These are phyloP conservation scores for Lactarius hatsudake DNA, from an alignment of 768 basidiomycete genomes.

Conservation along the genomic window DNA sequence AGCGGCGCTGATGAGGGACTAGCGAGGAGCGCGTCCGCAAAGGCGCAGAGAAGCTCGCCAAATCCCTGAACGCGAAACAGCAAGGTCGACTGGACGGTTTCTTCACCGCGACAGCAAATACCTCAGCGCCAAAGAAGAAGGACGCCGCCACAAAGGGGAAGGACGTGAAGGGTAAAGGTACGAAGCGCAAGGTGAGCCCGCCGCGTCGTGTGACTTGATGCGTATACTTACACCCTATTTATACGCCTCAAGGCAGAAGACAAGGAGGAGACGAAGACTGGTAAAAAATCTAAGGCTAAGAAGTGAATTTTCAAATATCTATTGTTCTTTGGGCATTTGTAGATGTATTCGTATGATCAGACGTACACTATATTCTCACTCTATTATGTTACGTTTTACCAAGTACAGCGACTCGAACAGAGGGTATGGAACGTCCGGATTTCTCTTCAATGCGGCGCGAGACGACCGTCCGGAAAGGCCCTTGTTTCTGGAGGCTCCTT, in stretches of 20 bases:
- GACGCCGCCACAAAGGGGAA: constrained; percentile 40
- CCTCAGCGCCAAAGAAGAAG: constrained; percentile 50
- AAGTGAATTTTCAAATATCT: constrained; percentile 31
- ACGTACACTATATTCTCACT: neutral
- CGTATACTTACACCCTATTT: neutral
- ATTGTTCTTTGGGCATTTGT: neutral
- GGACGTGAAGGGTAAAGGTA: constrained; percentile 35
- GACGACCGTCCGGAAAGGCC: too few relatives aligned
- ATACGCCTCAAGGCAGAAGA: constrained; percentile 34
- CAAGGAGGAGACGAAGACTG: constrained; percentile 33
- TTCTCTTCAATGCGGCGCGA: too few relatives aligned
- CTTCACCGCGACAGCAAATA: constrained; percentile 71
- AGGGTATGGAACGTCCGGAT: too few relatives aligned
- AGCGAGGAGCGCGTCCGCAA: constrained; percentile 97
- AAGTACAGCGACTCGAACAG: neutral
- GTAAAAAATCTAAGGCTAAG: constrained; percentile 45
- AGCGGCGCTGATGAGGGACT: constrained; percentile 12
- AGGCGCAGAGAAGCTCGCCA: constrained; percentile 89
- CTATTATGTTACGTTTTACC: neutral
- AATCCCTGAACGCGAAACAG: constrained; percentile 85
- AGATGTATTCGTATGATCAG: constrained; percentile 3
- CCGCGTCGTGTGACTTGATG: neutral
- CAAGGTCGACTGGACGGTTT: constrained; percentile 97
- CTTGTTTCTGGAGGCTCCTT: too few relatives aligned
- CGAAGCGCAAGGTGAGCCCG: constrained; percentile 51